Conservation (phyloP, 2,329 filamentous ascomycete genomes). For the Phyllosticta citribraziliensis region DNA sequence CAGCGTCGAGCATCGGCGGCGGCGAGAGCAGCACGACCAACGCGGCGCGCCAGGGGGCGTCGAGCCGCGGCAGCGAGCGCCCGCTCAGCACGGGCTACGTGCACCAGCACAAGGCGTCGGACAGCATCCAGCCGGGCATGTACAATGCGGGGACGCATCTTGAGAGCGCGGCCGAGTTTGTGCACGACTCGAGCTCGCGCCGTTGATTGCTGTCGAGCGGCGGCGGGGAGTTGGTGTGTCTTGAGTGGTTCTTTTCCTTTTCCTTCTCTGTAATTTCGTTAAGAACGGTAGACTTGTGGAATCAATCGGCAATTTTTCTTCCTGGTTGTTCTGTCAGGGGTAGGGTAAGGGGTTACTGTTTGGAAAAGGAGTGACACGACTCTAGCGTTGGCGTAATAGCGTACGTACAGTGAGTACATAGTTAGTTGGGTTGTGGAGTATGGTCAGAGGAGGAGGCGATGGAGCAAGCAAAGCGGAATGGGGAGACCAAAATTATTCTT, state of each 20-base stretch:
- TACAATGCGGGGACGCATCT: slow-evolving; percentile 23
- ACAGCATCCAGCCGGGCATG: slow-evolving; percentile 26
- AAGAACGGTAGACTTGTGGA: neutral
- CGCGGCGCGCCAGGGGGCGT: neutral
- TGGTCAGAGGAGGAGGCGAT: no score
- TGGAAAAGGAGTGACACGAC: no score
- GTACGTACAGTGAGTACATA: no score
- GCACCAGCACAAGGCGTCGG: slow-evolving; percentile 27
- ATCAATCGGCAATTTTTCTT: no score
- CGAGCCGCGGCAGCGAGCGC: slow-evolving; percentile 13
- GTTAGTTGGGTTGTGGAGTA: no score
- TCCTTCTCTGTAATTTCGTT: slow-evolving; percentile 5
- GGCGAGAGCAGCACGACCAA: neutral
- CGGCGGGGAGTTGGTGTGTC: no score
- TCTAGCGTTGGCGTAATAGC: no score
- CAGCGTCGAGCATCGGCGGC: slow-evolving; percentile 20
- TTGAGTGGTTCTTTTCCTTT: neutral
- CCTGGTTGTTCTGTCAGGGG: no score
- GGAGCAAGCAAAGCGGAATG: no score
- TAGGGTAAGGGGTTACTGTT: no score
- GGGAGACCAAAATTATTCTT: no score
- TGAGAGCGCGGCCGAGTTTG: slow-evolving; percentile 27
- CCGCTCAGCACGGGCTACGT: slow-evolving; percentile 30
- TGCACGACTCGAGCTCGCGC: slow-evolving; percentile 16
- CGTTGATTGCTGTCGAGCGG: neutral